Evolutionary conservation across 257 asterid species (phyloP).

Genomic region (Rauvolfia tetraphylla): DNA sequence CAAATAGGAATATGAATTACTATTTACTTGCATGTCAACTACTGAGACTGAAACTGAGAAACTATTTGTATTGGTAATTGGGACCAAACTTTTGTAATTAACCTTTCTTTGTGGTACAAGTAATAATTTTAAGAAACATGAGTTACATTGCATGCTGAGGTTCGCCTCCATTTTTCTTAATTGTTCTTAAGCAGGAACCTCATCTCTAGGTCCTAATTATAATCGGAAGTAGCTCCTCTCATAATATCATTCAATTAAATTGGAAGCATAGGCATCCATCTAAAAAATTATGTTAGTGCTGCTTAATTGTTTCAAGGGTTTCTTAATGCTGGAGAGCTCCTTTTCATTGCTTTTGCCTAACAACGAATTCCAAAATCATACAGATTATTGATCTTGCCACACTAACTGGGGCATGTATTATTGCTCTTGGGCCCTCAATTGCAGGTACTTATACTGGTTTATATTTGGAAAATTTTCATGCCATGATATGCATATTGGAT

Average conservation of each 20-base stretch:
- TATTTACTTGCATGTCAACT: not conserved
- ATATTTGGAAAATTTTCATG: not conserved
- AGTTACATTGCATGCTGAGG: not conserved
- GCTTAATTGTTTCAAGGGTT: not conserved
- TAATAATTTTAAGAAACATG: not conserved
- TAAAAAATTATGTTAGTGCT: not conserved
- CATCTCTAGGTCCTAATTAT: not conserved
- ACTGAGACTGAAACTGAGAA: not conserved
- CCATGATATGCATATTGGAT: not conserved
- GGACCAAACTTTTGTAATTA: not conserved
- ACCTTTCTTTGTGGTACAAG: not conserved
- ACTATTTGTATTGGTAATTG: not conserved
- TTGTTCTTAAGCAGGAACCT: not conserved
- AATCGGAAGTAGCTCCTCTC: not conserved
- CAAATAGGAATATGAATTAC: not conserved
- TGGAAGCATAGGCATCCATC: not conserved
- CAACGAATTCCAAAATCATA: conserved; percentile 17
- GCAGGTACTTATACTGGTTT: conserved; percentile 51
- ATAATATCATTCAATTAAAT: not conserved
- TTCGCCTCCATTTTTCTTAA: too few species aligned
- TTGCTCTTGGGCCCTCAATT: conserved; percentile 92
- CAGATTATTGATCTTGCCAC: conserved; percentile 94
- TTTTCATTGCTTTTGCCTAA: conserved; percentile 12
- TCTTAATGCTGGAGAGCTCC: not conserved
- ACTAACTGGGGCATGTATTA: conserved; percentile 80